These are phyloP conservation scores for Macrolepiota fuliginosa DNA, from an alignment of 768 basidiomycete genomes.

Conservation along the genomic window DNA sequence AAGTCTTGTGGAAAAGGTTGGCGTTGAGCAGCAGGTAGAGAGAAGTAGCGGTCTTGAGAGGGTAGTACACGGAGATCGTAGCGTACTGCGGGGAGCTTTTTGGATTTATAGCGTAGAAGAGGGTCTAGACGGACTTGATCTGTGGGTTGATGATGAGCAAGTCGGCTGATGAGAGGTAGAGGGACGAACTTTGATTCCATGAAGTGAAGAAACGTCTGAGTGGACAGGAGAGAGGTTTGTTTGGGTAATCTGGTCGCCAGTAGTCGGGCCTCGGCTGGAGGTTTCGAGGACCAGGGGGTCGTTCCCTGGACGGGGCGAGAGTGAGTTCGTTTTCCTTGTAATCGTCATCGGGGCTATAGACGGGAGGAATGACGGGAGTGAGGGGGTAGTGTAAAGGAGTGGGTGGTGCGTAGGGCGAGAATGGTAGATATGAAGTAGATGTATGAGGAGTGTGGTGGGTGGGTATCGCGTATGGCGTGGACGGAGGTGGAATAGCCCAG, in stretches of 20 bases:
- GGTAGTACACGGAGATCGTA: constrained; percentile 1
- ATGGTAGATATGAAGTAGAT: neutral
- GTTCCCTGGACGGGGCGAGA: neutral
- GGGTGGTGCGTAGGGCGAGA: neutral
- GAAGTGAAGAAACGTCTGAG: neutral
- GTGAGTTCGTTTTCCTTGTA: neutral
- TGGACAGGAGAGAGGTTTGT: neutral
- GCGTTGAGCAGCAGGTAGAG: neutral
- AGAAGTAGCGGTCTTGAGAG: neutral
- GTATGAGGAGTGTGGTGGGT: too few species aligned
- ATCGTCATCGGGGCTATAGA: neutral
- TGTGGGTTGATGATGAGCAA: too few species aligned
- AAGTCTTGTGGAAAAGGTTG: neutral
- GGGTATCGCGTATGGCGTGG: neutral
- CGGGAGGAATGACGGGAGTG: neutral
- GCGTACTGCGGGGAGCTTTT: neutral
- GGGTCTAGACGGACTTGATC: neutral
- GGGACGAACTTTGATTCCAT: neutral
- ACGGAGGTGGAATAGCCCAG: neutral
- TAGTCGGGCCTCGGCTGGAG: neutral
- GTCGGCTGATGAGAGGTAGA: too few species aligned
- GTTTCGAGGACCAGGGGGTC: neutral
- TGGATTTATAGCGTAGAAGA: neutral
- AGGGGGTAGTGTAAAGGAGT: neutral
- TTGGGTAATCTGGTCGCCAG: constrained; percentile 1